Percentiles rank a stretch among this genome's conserved stretches.
These are phyloP conservation scores for Lentinus brumalis DNA, from an alignment of 768 basidiomycete genomes.

Conservation along the genomic window DNA sequence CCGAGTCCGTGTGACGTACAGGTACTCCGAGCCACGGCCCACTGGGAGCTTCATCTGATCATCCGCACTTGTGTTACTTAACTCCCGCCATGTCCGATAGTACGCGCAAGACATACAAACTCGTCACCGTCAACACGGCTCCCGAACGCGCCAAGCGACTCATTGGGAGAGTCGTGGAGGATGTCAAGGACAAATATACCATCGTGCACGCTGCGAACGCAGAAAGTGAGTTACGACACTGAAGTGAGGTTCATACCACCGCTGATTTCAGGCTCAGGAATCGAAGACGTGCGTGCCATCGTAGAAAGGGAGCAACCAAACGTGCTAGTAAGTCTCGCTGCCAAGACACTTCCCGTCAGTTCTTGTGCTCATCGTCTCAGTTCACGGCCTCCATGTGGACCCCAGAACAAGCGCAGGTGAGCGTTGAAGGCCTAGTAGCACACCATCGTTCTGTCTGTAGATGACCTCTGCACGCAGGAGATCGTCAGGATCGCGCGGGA, in stretches of 20 bases:
- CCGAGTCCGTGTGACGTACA: not conserved
- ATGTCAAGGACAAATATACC: conserved; percentile 18
- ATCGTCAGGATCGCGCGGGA: conserved; percentile 23
- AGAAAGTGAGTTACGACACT: conserved; percentile 12
- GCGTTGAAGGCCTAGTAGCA: not conserved
- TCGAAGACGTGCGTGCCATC: conserved; percentile 17
- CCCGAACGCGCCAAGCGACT: conserved; percentile 23
- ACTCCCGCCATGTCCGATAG: conserved; percentile 1
- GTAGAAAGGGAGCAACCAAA: conserved; percentile 19
- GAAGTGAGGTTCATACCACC: not conserved
- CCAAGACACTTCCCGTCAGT: too few species aligned
- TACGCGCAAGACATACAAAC: not conserved
- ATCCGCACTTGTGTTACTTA: not conserved
- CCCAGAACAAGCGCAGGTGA: conserved; percentile 21
- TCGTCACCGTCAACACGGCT: conserved; percentile 23
- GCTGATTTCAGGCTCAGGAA: not conserved
- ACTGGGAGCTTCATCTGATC: not conserved
- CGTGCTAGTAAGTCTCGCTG: conserved; percentile 11
- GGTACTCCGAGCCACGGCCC: not conserved
- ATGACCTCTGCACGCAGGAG: conserved; percentile 5
- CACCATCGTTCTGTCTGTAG: not conserved
- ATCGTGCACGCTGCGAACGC: conserved; percentile 21
- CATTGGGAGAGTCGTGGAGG: conserved; percentile 22
- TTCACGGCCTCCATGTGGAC: conserved; percentile 27
- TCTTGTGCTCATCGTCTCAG: not conserved